Evolutionary conservation across 305 asterid genomes (phyloP).

Genomic region (Caryopteris hybrid): DNA sequence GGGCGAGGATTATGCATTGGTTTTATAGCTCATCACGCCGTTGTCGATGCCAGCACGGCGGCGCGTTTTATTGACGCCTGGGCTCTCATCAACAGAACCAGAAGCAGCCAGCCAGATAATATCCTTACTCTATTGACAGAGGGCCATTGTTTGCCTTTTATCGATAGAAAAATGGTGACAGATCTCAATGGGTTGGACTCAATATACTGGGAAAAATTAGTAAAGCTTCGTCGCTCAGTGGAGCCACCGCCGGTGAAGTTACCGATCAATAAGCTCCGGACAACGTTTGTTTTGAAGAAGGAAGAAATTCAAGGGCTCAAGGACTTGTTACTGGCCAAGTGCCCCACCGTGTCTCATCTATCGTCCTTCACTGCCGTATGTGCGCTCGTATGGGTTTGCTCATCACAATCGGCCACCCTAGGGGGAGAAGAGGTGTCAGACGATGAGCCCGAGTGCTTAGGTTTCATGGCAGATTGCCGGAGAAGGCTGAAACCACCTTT

Average conservation of each 20-base stretch:
- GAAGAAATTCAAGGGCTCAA: no score
- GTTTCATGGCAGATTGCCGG: conserved; percentile 17
- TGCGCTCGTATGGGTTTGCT: conserved; percentile 26
- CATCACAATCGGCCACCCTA: neutral
- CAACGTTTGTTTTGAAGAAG: no score
- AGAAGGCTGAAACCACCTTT: conserved; percentile 13
- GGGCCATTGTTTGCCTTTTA: neutral
- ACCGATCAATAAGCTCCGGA: conserved; percentile 13
- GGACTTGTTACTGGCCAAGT: neutral
- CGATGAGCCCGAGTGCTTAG: conserved; percentile 11
- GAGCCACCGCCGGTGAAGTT: no score
- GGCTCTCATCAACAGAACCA: neutral
- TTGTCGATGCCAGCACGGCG: conserved; percentile 19
- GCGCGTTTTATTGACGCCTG: neutral
- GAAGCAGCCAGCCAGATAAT: neutral
- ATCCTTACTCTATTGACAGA: neutral
- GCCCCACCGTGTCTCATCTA: neutral
- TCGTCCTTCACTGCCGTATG: conserved; percentile 19
- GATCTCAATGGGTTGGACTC: neutral
- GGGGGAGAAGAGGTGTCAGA: neutral
- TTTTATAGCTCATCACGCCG: conserved; percentile 12
- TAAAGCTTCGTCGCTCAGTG: neutral
- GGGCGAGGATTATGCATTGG: conserved; percentile 27
- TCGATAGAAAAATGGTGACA: neutral
- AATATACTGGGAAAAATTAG: neutral